Conservation (phyloP, 495 filamentous ascomycete species). For the Thermochaetoides thermophila region DNA sequence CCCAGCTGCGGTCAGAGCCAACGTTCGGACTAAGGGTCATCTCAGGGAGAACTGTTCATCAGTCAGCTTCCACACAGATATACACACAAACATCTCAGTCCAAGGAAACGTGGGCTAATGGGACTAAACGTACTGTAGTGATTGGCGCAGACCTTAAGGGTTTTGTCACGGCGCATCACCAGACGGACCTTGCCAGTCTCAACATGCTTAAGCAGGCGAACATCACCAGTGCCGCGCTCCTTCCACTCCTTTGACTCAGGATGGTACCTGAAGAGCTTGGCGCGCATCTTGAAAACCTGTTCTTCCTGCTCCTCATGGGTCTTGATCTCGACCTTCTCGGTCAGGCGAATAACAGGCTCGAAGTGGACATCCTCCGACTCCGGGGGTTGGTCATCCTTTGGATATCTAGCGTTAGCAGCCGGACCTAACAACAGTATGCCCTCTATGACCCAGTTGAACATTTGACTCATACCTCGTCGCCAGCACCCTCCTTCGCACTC, state of each 20-base stretch:
- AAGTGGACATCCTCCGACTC: slow-evolving; percentile 91
- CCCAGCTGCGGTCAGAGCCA: slow-evolving; percentile 95
- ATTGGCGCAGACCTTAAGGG: slow-evolving; percentile 99
- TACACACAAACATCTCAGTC: too few species aligned
- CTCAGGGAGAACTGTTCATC: slow-evolving; percentile 69
- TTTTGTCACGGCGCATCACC: slow-evolving; percentile 99
- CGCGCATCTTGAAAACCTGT: slow-evolving; percentile 96
- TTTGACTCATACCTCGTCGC: not conserved
- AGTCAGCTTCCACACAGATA: slow-evolving; percentile 1
- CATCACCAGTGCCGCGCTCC: slow-evolving; percentile 95
- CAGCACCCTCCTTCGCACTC: slow-evolving; percentile 23
- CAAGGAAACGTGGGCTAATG: too few species aligned
- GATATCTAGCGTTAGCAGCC: too few species aligned
- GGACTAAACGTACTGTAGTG: slow-evolving; percentile 71
- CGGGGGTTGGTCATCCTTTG: slow-evolving; percentile 50
- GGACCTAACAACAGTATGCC: too few species aligned
- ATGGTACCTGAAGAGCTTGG: slow-evolving; percentile 98
- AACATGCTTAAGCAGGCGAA: slow-evolving; percentile 91
- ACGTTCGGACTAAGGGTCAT: slow-evolving; percentile 98
- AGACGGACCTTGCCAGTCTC: slow-evolving; percentile 95
- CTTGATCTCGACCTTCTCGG: slow-evolving; percentile 90
- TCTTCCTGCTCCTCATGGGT: slow-evolving; percentile 96
- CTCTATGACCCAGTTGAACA: too few species aligned
- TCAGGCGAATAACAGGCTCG: slow-evolving; percentile 87
- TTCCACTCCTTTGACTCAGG: slow-evolving; percentile 89